Base-by-base conservation (phyloP, 495 filamentous ascomycete genomes). In the Penicillium bovifimosum region DNA sequence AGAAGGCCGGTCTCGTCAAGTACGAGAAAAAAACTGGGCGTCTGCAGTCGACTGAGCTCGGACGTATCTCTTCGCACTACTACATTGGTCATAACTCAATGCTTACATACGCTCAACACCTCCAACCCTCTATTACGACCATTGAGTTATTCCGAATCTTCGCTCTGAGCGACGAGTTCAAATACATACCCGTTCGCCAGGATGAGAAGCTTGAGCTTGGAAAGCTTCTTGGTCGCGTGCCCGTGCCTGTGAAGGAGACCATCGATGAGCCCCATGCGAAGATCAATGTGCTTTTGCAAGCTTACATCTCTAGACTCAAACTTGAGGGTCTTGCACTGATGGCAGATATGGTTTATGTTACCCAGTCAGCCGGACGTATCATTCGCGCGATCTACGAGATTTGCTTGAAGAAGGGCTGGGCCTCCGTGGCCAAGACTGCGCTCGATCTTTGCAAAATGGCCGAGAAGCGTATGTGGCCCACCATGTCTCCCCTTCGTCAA, bases 131-230 rank as follows among this genome's bases (percentile, higher is more conserved):
- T 11, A 88, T 97, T 54, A 87, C 86, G 14, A 86, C 86, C 14
- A 91, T 97, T 50, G 93, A 99, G 64, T 76, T 99, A 20, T 99
- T 99, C 83, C 84, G 93, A 9, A 84, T 97, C n/a, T 99, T 99
- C 63, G 87, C 93, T 13, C 80, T 97, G 13, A 97, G 93, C 61
- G 91, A 93, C 47, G 93, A 99, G 69, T 99, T 99, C 76, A 97
- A 96, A 68, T 99, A 96, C 64, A 97, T 99, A 45, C 93, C 93
- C 0, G 91, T 99, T 38, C 86, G 93, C 7, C 91, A 96, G 59
- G 93, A 99, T 62, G 93, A 99, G 72, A 96, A 96, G 69, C 75
- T 97, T 38, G 93, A 99, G 74, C 77, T 99, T 14, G 88, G 90
- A 10, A 96, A 97, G 63, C 79, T 99, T 40, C 77, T 97, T 13